phyloP scores from a whole-genome alignment of 768 basidiomycete genomes.

The Suillus subalutaceus region DNA sequence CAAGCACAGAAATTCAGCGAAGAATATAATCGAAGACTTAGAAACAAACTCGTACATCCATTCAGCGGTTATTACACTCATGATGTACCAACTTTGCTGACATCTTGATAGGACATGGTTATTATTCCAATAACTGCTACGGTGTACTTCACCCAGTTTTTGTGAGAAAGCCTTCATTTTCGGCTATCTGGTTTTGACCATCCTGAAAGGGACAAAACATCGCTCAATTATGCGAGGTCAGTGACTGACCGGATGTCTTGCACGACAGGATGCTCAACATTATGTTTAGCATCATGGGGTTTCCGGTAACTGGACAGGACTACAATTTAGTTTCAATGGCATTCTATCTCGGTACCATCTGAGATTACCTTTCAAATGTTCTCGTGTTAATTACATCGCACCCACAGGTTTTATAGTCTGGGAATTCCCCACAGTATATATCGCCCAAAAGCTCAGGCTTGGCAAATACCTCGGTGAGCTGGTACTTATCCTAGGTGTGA shows the following conservation, averaged over 20 bases:
- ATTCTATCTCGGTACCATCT: constrained; percentile 54
- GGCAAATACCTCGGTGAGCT: constrained; percentile 41
- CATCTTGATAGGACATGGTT: constrained; percentile 31
- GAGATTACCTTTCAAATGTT: constrained; percentile 2
- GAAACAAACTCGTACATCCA: constrained; percentile 55
- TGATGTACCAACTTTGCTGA: background rate
- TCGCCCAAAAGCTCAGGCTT: constrained; percentile 39
- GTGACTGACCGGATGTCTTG: background rate
- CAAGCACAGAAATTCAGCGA: constrained; percentile 56
- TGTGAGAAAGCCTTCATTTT: constrained; percentile 17
- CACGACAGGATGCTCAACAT: constrained; percentile 4
- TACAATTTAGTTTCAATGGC: constrained; percentile 65
- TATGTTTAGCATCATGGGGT: constrained; percentile 36
- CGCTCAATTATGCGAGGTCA: constrained; percentile 43
- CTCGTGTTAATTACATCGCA: background rate
- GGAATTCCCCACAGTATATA: constrained; percentile 45
- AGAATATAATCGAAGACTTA: constrained; percentile 57
- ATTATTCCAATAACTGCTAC: constrained; percentile 43
- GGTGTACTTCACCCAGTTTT: constrained; percentile 46
- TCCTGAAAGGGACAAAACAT: constrained; percentile 41
- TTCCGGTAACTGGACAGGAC: constrained; percentile 36
- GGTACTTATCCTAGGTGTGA: constrained; percentile 1
- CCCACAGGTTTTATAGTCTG: constrained; percentile 34
- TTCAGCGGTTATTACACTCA: background rate
- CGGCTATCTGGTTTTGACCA: background rate